Evolutionary conservation across 495 filamentous ascomycete species (phyloP).

Genomic region (Penicillium bovifimosum): DNA sequence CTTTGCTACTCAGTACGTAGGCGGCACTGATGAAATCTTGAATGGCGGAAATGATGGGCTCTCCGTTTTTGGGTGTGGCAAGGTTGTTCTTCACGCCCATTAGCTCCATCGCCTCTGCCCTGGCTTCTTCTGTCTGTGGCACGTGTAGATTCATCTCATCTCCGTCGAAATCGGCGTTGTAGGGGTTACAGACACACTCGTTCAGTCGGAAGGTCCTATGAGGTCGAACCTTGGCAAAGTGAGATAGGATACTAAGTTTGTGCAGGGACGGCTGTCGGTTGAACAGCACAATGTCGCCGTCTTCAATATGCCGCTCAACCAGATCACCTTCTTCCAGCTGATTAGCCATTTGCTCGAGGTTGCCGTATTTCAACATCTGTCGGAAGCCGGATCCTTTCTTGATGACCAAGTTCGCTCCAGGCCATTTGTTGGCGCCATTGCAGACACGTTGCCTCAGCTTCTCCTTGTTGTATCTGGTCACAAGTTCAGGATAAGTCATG

Average conservation of each 20-base stretch:
- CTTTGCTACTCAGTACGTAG: slow-evolving; percentile 86
- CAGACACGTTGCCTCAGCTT: slow-evolving; percentile 68
- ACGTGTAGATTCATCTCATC: slow-evolving; percentile 99
- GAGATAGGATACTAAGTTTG: slow-evolving; percentile 95
- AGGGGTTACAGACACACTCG: slow-evolving; percentile 96
- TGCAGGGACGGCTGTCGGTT: slow-evolving; percentile 97
- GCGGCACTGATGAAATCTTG: slow-evolving; percentile 98
- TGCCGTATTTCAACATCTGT: slow-evolving; percentile 68
- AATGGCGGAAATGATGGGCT: slow-evolving; percentile 95
- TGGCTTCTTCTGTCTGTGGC: slow-evolving; percentile 94
- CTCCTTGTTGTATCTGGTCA: slow-evolving; percentile 72
- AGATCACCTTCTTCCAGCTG: slow-evolving; percentile 76
- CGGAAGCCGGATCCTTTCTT: slow-evolving; percentile 67
- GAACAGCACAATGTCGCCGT: slow-evolving; percentile 95
- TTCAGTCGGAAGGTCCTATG: slow-evolving; percentile 96
- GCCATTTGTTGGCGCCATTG: slow-evolving; percentile 71
- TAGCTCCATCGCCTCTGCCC: slow-evolving; percentile 87
- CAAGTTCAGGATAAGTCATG: slow-evolving; percentile 88
- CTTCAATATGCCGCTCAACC: slow-evolving; percentile 91
- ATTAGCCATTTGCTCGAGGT: slow-evolving; percentile 58
- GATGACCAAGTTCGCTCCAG: slow-evolving; percentile 77
- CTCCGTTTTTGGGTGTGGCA: slow-evolving; percentile 92
- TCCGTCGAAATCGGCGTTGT: slow-evolving; percentile 99
- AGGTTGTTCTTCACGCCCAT: slow-evolving; percentile 99
- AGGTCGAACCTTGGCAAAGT: slow-evolving; percentile 86